A percentile compares a stretch with the other conserved stretches of the same genome.
Evolutionary conservation across 352 stramenopile genomes (phyloP).

Genomic region (Globisporangium rhizosaccharum): DNA sequence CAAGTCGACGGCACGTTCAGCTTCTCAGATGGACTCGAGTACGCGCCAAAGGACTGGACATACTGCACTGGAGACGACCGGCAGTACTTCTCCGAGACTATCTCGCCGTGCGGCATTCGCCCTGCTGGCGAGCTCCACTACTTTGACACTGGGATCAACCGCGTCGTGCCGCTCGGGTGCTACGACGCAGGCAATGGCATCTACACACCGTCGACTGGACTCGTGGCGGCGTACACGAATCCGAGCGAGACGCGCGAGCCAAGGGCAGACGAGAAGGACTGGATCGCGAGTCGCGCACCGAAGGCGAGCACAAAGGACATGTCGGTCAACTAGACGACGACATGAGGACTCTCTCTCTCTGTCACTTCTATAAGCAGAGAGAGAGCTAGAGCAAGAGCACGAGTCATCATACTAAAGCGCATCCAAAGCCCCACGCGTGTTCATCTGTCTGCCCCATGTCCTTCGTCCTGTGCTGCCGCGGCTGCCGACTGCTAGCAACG

Average conservation of each 20-base stretch:
- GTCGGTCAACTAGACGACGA: conserved; percentile 32
- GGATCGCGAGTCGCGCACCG: conserved; percentile 51
- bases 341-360: background rate
- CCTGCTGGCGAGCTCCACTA: conserved; percentile 62
- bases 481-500: background rate
- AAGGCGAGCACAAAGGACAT: conserved; percentile 75
- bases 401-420: background rate
- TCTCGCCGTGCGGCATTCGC: conserved; percentile 45
- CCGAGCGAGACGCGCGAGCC: conserved; percentile 44
- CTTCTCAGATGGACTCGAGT: conserved; percentile 73
- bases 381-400: background rate
- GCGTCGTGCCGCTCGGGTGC: conserved; percentile 58
- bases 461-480: background rate
- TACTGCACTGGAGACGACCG: conserved; percentile 64
- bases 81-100: conserved; percentile 63
- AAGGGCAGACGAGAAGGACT: conserved; percentile 46
- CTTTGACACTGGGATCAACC: conserved; percentile 59
- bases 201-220: conserved; percentile 52
- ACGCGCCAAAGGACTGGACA: conserved; percentile 45
- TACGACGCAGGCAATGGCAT: conserved; percentile 78
- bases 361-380: background rate
- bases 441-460: background rate
- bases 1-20: conserved; percentile 74
- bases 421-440: background rate
- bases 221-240: conserved; percentile 48